Base-by-base conservation (phyloP, 2,329 filamentous ascomycete species). In the Aspergillus melleus region DNA sequence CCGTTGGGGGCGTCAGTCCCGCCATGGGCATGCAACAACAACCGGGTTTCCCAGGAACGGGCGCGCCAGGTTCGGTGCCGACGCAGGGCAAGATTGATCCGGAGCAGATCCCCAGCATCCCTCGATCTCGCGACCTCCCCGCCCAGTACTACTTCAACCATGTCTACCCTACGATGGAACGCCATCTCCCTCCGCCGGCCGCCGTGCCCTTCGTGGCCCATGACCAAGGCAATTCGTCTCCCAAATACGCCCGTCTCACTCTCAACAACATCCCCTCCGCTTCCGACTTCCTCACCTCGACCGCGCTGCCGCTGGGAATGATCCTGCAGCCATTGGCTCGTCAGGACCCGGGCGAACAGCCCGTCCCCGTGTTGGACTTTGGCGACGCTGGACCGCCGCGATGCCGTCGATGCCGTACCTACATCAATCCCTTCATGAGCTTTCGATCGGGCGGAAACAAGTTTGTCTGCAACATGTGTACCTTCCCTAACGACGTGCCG, bases 391-490 rank as follows among this genome's bases (percentile, higher is more conserved):
- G 95, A 0, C 95, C 95, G 46, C 95, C 95, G 22, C 86, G 95
- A 74, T 99, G 95, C 77, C 87, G 91, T 69, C 85, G 95, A 78
- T 99, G 95, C 80, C 86, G 95, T 72, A 90, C 94, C 14, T 99
- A 99, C 78, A 96, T 99, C 79, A 99, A 99, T 72, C 95, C 95
- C 1, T 99, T 99, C 74, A 98, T 99, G 95, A 90, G 93, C 72
- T 99, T 99, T 83, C 86, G 90, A 60, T 89, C 90, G 16, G 94
- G 94, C 42, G 95, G 95, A 59, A 96, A 94, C 79, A 96, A 96
- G 74, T 96, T 96, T 74, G 92, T 96, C 55, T 99, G 95, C 81
- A 99, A 99, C 73, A 91, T 99, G 79, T 99, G 95, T 80, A 95
- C 90, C 22, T 96, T 98, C 74, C 92, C 95, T 53, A 99, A 98